phyloP scores from a whole-genome alignment of 352 stramenopile genomes.

The Aphanomyces invadans region DNA sequence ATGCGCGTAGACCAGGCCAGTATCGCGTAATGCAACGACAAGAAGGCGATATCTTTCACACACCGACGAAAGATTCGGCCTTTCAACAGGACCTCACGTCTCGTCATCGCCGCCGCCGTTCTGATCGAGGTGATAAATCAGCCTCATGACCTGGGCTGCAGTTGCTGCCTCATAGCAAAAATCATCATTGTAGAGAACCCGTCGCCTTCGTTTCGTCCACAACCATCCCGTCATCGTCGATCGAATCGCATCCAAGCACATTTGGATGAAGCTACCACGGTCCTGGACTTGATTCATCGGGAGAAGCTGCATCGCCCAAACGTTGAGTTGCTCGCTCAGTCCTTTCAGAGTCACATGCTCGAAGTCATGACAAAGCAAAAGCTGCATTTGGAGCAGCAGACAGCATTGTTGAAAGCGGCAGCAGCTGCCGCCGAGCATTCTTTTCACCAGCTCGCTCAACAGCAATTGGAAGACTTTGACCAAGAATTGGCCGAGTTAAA shows the following conservation, averaged over 20 bases:
- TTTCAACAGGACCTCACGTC: not conserved
- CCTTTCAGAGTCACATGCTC: not conserved
- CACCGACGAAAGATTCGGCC: not conserved
- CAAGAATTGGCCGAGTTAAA: not conserved
- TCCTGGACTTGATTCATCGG: slow-evolving; percentile 1
- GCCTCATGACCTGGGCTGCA: too few species aligned
- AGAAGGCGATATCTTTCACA: not conserved
- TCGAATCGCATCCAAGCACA: not conserved
- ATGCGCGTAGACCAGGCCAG: not conserved
- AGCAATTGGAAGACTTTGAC: not conserved
- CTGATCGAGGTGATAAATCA: not conserved
- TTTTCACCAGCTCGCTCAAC: not conserved
- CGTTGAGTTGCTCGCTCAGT: not conserved
- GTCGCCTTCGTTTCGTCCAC: not conserved
- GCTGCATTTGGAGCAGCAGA: not conserved
- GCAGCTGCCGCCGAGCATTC: not conserved
- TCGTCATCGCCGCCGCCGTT: not conserved
- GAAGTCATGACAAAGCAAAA: not conserved
- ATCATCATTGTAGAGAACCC: not conserved
- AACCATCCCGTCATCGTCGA: not conserved
- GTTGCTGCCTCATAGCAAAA: too few species aligned
- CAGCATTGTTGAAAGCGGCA: not conserved
- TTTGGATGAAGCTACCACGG: slow-evolving; percentile 1
- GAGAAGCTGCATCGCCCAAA: slow-evolving; percentile 3
- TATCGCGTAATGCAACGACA: not conserved